Evolutionary conservation across 2,329 filamentous ascomycete genomes (phyloP).

Genomic region (Tolypocladium sp.): DNA sequence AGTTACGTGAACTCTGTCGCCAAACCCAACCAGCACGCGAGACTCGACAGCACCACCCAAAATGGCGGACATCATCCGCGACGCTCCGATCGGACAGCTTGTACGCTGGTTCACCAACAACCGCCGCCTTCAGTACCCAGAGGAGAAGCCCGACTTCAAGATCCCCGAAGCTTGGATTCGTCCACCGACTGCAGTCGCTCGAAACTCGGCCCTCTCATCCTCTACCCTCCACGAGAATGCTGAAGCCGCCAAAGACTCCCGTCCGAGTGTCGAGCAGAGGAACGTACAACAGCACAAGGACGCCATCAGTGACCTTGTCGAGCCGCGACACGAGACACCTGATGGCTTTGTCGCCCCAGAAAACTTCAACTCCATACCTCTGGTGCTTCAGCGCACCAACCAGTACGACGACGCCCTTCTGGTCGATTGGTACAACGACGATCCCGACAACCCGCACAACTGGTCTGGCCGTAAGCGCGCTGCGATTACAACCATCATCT

Average conservation of each 20-base stretch:
- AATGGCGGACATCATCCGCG: constrained; percentile 33
- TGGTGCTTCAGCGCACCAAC: constrained; percentile 35
- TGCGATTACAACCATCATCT: constrained; percentile 35
- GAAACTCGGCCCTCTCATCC: no score
- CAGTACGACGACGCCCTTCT: constrained; percentile 35
- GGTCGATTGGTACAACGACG: constrained; percentile 46
- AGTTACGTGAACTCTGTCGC: background rate
- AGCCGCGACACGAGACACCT: background rate
- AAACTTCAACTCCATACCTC: constrained; percentile 30
- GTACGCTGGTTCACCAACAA: constrained; percentile 45
- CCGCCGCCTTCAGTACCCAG: constrained; percentile 46
- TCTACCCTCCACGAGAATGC: no score
- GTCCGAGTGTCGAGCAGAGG: background rate
- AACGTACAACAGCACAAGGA: background rate
- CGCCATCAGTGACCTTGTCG: background rate
- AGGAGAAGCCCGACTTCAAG: constrained; percentile 47
- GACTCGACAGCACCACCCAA: background rate
- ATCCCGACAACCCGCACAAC: constrained; percentile 46
- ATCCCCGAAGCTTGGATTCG: constrained; percentile 30
- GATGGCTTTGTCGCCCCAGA: constrained; percentile 5
- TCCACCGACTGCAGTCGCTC: background rate
- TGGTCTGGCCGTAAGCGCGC: constrained; percentile 38
- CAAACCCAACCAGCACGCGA: background rate
- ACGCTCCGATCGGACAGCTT: constrained; percentile 49
- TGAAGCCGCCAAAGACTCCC: background rate